These are phyloP conservation scores for Pseudogymnoascus sp. DNA, from an alignment of 2,329 filamentous ascomycete species.

Conservation along the genomic window DNA sequence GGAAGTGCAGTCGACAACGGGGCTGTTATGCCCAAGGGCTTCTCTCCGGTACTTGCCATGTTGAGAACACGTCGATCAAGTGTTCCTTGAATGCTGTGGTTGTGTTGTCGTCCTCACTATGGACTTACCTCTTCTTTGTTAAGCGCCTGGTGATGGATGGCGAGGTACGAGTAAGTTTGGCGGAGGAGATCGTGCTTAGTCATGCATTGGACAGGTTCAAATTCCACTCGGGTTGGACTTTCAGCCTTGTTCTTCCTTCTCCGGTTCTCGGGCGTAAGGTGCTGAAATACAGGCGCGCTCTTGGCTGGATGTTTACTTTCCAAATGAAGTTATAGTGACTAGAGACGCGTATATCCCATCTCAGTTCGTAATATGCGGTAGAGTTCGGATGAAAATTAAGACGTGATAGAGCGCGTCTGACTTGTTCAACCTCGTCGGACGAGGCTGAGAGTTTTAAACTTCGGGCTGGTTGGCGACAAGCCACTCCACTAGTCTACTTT, in stretches of 20 bases:
- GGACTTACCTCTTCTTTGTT: slow-evolving; percentile 4
- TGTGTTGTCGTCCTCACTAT: not conserved
- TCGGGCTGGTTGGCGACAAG: not conserved
- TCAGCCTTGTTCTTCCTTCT: not conserved
- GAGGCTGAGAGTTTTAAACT: slow-evolving; percentile 6
- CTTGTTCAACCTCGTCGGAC: not conserved
- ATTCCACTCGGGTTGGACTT: not conserved
- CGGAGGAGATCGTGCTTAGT: slow-evolving; percentile 1
- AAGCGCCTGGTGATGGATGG: not conserved
- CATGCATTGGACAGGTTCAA: not conserved
- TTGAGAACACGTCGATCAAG: slow-evolving; percentile 9
- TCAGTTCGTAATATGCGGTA: not conserved
- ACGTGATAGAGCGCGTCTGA: not conserved
- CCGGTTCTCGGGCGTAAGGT: not conserved
- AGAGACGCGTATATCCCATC: not conserved
- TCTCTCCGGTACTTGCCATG: slow-evolving; percentile 24
- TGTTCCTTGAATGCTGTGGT: not conserved
- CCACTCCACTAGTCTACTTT: not conserved
- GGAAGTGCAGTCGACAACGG: slow-evolving; percentile 74
- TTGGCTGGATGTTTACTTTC: not conserved
- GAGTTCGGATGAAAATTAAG: not conserved
- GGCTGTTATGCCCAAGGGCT: slow-evolving; percentile 60
- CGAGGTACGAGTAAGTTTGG: slow-evolving; percentile 3
- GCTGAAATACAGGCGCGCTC: not conserved
- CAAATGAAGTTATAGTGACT: not conserved